These are phyloP conservation scores for Candolleomyces aberdarensis DNA, from an alignment of 768 basidiomycete species.

Conservation along the genomic window DNA sequence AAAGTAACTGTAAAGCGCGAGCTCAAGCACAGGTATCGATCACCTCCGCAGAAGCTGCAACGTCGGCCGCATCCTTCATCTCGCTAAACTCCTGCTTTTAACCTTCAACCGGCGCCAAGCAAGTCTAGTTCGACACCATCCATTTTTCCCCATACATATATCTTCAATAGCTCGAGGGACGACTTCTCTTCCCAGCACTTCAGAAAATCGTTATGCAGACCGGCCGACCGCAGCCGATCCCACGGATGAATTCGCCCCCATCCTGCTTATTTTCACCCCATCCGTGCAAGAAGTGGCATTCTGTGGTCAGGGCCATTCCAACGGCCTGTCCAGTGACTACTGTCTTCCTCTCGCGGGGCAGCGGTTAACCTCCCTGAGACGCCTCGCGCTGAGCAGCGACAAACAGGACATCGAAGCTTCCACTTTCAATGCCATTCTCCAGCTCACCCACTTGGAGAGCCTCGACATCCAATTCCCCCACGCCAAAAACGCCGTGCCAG, in stretches of 20 bases:
- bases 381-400: not conserved
- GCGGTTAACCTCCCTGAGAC: not conserved
- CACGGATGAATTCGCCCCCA: not conserved
- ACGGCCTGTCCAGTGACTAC: not conserved
- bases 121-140: not conserved
- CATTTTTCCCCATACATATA: not conserved
- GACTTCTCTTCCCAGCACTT: not conserved
- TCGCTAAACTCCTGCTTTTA: not conserved
- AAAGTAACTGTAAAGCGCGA: not conserved
- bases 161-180: not conserved
- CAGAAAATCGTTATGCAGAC: not conserved
- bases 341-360: not conserved
- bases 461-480: not conserved
- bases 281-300: not conserved
- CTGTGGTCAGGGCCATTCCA: not conserved
- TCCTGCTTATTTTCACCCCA: not conserved
- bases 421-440: not conserved
- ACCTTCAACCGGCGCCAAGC: not conserved
- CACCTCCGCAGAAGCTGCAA: not conserved
- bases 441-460: not conserved
- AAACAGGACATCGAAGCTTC: not conserved
- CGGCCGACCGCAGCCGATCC: not conserved
- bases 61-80: not conserved
- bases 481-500: not conserved
- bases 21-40: not conserved